Conservation (phyloP, 139 green algal genomes). For the Chlorella sp. region DNA sequence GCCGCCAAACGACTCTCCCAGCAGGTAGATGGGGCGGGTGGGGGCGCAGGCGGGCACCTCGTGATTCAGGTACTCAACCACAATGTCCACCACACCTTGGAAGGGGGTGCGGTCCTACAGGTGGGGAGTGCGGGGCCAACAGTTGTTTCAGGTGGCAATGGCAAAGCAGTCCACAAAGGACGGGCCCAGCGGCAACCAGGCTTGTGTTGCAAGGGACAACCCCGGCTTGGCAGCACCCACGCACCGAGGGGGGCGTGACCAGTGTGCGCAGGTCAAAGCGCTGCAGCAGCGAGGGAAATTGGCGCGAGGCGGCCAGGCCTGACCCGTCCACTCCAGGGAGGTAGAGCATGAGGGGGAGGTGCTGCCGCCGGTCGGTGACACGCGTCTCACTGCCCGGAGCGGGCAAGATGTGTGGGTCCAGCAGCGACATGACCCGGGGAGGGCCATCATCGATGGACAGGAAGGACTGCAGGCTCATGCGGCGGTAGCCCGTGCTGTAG, state of each 20-base stretch:
- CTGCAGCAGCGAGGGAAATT: slow-evolving; percentile 73
- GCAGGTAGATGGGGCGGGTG: slow-evolving; percentile 83
- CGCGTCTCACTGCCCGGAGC: too few species aligned
- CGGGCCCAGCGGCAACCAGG: too few species aligned
- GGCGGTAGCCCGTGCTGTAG: neutral
- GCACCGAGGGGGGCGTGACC: slow-evolving; percentile 17
- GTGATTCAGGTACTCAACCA: slow-evolving; percentile 30
- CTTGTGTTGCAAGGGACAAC: too few species aligned
- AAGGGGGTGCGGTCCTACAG: slow-evolving; percentile 76
- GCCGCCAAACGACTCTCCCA: slow-evolving; percentile 91
- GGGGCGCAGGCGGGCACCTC: slow-evolving; percentile 40
- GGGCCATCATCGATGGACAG: neutral
- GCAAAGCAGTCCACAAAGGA: neutral
- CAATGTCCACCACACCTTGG: slow-evolving; percentile 56
- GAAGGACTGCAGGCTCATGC: slow-evolving; percentile 1
- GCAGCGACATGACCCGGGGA: neutral
- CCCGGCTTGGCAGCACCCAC: neutral
- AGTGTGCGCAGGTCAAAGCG: slow-evolving; percentile 77
- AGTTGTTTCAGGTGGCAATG: neutral
- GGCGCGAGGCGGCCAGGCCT: slow-evolving; percentile 74
- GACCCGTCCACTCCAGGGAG: slow-evolving; percentile 84
- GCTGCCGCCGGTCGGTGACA: neutral
- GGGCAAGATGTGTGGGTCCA: neutral
- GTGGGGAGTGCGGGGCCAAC: neutral
- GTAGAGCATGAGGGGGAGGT: slow-evolving; percentile 81